Base-by-base conservation (phyloP, 2,329 filamentous ascomycete species). In the Nakataea oryzae region DNA sequence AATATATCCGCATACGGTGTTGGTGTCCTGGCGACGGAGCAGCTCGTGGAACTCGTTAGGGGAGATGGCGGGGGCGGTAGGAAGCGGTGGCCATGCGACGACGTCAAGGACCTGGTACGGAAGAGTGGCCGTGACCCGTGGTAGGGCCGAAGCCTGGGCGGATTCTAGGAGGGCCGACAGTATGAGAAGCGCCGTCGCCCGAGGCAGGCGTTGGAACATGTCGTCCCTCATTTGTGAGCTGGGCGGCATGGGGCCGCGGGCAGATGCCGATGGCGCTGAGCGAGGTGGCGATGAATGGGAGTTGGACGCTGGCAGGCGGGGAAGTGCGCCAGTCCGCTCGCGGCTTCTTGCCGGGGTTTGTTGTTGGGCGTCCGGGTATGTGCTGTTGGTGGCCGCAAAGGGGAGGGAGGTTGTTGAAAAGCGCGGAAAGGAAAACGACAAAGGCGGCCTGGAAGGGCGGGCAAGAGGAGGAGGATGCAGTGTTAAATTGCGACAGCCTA, bases 1-100 rank as follows among this genome's bases (percentile, higher is more conserved):
- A 67, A 86, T 76, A 70, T 79, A 86, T 55, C 83, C 83, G 66
- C 83, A 86, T 62, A 86, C 69, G 21, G 82, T 85, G 70, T 83
- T 83, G 61, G 73, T 68, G 29, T 70, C 68, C 63, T 80, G 75
- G 54, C 78, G 76, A 57, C 74, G 75, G 28, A 69, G 67, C 7
- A 78, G 71, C 54, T 71, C 69, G 59, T 70, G 67, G 57, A 75
- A 67, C 13, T 74, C 71, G 54, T 68, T 70, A 55, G 72, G 72
- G 59, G 72, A 67, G 5, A 69, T 63, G 13, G 79, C 78, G 21
- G 74, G 70, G 3, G 74, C 73, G 13, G 81, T 81, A 1, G 78
- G 75, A 8, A 67, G 62, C 4, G 69, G 68, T 17, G 72, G 71
- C 67, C 68, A 74, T n/a, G 72, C 66, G 7, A 69, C 67, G 17